These are phyloP conservation scores for Umbelopsis ramanniana DNA, from an alignment of 192 early-diverging fungal species.

Conservation along the genomic window DNA sequence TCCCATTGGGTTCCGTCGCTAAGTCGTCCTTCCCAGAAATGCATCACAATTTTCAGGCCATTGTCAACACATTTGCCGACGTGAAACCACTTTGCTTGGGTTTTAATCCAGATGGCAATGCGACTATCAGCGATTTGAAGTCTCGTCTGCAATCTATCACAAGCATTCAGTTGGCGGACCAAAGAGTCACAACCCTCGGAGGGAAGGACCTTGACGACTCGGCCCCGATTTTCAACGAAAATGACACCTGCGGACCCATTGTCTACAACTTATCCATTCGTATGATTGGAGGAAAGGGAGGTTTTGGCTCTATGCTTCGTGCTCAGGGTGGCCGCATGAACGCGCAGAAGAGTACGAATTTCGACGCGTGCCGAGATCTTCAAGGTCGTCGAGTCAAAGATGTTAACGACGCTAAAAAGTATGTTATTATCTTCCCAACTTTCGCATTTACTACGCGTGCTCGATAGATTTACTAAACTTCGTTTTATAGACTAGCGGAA, in stretches of 20 bases:
- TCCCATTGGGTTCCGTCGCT: background rate
- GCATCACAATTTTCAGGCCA: constrained; percentile 20
- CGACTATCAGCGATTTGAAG: constrained; percentile 45
- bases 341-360: constrained; percentile 88
- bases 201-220: constrained; percentile 45
- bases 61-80: background rate
- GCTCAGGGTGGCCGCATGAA: constrained; percentile 91
- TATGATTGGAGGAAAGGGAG: constrained; percentile 90
- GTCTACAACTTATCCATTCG: constrained; percentile 55
- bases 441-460: constrained; percentile 16
- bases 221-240: constrained; percentile 36
- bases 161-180: constrained; percentile 44
- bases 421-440: constrained; percentile 38
- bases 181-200: constrained; percentile 46
- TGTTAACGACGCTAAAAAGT: constrained; percentile 89
- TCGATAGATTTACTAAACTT: background rate
- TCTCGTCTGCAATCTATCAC: constrained; percentile 33
- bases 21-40: background rate
- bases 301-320: constrained; percentile 94
- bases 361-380: constrained; percentile 93
- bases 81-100: constrained; percentile 6
- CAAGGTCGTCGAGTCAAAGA: constrained; percentile 87
- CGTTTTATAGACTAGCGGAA: constrained; percentile 62
- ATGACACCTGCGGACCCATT: constrained; percentile 19
- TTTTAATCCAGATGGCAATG: constrained; percentile 6